These are phyloP conservation scores for Vigna hirtella DNA, from an alignment of 306 rosid species.

Conservation along the genomic window DNA sequence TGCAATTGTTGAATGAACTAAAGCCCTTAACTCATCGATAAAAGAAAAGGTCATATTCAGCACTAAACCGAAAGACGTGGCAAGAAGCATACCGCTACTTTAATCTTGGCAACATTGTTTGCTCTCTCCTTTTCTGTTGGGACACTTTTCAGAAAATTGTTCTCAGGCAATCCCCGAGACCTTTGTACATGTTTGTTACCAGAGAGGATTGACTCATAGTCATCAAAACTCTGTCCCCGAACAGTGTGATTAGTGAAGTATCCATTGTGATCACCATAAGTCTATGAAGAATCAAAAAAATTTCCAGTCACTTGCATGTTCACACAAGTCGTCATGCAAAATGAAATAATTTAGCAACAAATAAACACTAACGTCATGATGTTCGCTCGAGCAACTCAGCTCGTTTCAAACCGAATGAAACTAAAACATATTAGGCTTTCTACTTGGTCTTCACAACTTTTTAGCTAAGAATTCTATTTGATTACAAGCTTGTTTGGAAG, in stretches of 20 bases:
- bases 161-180: conserved; percentile 64
- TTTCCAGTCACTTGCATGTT: conserved; percentile 20
- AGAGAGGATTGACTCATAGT: conserved; percentile 52
- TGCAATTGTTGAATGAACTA: conserved; percentile 31
- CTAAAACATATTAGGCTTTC: background rate
- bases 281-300: conserved; percentile 43
- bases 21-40: conserved; percentile 5
- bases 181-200: conserved; percentile 52
- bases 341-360: conserved; percentile 19
- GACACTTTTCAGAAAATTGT: conserved; percentile 60
- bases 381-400: conserved; percentile 6
- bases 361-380: background rate
- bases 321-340: conserved; percentile 16
- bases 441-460: background rate
- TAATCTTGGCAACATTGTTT: conserved; percentile 79
- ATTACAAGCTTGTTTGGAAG: background rate
- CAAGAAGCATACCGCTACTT: conserved; percentile 77
- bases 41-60: background rate
- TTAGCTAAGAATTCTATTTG: background rate
- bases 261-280: conserved; percentile 47
- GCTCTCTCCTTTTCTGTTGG: conserved; percentile 77
- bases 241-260: conserved; percentile 37
- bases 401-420: conserved; percentile 12
- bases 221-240: conserved; percentile 62
- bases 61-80: conserved; percentile 2